Conservation (phyloP, 2,329 filamentous ascomycete genomes). For the Fusarium tricinctum region DNA sequence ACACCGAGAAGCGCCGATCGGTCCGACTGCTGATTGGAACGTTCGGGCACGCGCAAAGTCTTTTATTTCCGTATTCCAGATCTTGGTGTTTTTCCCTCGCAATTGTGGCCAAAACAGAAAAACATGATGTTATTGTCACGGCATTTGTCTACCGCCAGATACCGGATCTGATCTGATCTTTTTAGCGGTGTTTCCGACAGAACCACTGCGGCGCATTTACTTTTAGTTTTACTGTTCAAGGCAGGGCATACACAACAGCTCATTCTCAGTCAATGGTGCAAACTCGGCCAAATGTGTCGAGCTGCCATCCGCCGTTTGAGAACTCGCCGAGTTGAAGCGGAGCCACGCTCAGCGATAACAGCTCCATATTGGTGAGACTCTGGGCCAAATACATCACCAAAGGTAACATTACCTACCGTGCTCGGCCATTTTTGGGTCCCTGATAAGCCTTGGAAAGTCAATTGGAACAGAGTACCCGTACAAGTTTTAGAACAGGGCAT, state of each 20-base stretch:
- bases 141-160: constrained; percentile 18
- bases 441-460: constrained; percentile 31
- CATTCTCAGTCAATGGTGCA: constrained; percentile 25
- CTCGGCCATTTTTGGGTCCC: constrained; percentile 27
- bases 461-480: constrained; percentile 22
- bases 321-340: constrained; percentile 31
- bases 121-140: constrained; percentile 33
- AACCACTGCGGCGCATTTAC: neutral
- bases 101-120: constrained; percentile 21
- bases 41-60: constrained; percentile 23
- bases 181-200: constrained; percentile 15
- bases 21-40: constrained; percentile 34
- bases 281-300: constrained; percentile 33
- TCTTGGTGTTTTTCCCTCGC: constrained; percentile 20
- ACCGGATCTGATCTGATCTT: constrained; percentile 30
- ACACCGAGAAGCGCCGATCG: constrained; percentile 39
- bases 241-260: neutral
- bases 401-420: neutral
- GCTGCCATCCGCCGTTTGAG: constrained; percentile 21
- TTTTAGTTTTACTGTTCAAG: neutral
- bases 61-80: constrained; percentile 31
- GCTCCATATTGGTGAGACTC: constrained; percentile 20
- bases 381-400: neutral
- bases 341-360: constrained; percentile 10
- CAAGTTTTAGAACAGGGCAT: constrained; percentile 18